phyloP scores from a whole-genome alignment of 768 basidiomycete species.

The Saitozyma podzolica region DNA sequence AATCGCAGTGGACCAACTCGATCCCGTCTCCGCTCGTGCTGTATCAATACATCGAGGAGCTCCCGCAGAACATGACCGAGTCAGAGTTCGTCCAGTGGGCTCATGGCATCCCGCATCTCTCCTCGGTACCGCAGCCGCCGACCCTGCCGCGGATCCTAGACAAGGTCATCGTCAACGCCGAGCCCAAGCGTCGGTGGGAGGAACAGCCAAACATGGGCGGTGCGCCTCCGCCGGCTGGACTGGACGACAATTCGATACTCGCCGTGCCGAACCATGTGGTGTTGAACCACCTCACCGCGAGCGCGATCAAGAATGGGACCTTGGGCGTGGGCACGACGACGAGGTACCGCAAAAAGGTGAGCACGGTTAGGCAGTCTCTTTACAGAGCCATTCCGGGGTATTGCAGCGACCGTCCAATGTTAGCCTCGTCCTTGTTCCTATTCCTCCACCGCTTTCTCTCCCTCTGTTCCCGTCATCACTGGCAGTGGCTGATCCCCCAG shows the following conservation, averaged over 20 bases:
- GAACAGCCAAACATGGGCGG: conserved; percentile 12
- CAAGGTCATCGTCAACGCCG: conserved; percentile 81
- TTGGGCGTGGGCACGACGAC: conserved; percentile 89
- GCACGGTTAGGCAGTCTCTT: not conserved
- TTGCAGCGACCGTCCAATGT: not conserved
- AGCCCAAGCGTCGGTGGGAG: conserved; percentile 32
- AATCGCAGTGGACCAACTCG: conserved; percentile 68
- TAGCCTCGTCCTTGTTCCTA: too few relatives aligned
- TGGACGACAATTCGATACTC: conserved; percentile 83
- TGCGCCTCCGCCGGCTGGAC: conserved; percentile 31
- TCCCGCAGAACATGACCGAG: conserved; percentile 31
- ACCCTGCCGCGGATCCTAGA: conserved; percentile 85
- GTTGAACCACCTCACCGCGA: conserved; percentile 89
- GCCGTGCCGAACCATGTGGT: conserved; percentile 93
- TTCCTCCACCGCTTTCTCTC: too few relatives aligned
- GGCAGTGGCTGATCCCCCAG: conserved; percentile 52
- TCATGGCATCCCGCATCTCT: conserved; percentile 59
- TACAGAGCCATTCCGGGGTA: not conserved
- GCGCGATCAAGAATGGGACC: conserved; percentile 90
- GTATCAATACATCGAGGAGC: conserved; percentile 82
- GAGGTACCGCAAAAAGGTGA: conserved; percentile 85
- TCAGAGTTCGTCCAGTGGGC: conserved; percentile 36
- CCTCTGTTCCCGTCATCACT: not conserved
- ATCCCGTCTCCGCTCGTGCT: conserved; percentile 75
- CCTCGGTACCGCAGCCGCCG: conserved; percentile 84